Base-by-base conservation (phyloP, 257 asterid genomes). In the Catharanthus roseus region DNA sequence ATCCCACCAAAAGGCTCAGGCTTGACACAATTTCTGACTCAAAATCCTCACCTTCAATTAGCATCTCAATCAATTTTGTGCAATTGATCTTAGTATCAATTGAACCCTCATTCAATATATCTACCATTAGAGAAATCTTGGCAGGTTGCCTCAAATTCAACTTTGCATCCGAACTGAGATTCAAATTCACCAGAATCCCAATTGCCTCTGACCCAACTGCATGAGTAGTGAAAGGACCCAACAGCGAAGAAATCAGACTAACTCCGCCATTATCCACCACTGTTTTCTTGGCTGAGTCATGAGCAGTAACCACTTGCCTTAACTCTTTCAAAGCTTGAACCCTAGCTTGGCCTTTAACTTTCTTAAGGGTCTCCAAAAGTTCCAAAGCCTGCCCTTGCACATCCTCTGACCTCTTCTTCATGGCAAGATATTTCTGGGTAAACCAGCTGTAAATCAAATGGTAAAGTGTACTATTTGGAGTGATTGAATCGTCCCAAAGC, bases 151-250 rank as follows among this genome's bases (percentile, higher is more conserved):
- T 86, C 82, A 89, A 75, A 78, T 80, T 83, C 23, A 71, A 64
- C 69, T 78, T 89, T 0, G 86, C 81, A 19, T 83, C 89, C 1
- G 86, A 78, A 60, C 79, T 80, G 36, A 89, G 74, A 16, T 45
- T 56, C 74, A 84, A 74, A 39, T 85, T 85, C 41, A 81, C 96
- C 6, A 89, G 79, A 77, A 86, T 85, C 2, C 89, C 86, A 10
- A 85, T 70, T 31, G 85, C 88, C 67, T 86, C 87, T 24, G 82
- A 86, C 10, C 96, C 93, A 31, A 89, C 93, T 0, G 86, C 74
- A 69, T 87, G 87, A 0, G 96, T 85, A 68, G 96, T 89, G 45
- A 86, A 86, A 13, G 96, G 90, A n/a, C 96, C 90, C 16, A 89
- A 85, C 28, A 89, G 78, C 57, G 92, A 82, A 5, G 84, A 86